Evolutionary conservation across 768 basidiomycete species (phyloP), one percentile per base, ranked within the genome.

Genomic region (Coprinopsis sp.): DNA sequence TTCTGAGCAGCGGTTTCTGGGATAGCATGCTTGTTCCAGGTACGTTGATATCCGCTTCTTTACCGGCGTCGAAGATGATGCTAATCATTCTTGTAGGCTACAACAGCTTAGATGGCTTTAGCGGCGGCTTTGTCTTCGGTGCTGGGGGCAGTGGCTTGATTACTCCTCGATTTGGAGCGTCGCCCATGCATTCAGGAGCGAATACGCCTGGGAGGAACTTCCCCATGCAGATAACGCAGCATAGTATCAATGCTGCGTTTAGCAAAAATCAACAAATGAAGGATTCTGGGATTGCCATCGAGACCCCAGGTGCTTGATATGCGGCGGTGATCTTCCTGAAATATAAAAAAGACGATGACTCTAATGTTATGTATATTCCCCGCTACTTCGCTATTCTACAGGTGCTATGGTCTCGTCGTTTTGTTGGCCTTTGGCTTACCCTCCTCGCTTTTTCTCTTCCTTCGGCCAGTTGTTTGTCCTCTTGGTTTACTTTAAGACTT

Each of bases 1-100:
- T 91, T 33, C 69, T 92, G 43, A 84, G 79, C 50, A 79, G 72
- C 49, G 81, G 79, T 33, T 92, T 92, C 63, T 92, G 90, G 91
- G 91, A 91, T 63, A 90, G 76, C 54, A 81, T 91, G 57, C 77
- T 92, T 28, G 84, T 92, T 21, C 90, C 90, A 51, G 90, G 88
- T 87, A 58, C 47, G 82, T 73, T 36, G 33, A 31, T 49, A 44
- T 23, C 33, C 33, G 37, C 29, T 27, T 5, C 33, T 30, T 43
- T 36, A 21, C 30, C 36, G 18, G 37, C 7, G 34, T 18, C 25
- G 23, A 8, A 12, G 33, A 33, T 19, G 16, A 34, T 22, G 7
- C 30, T 31, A 12, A 28, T 7, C 21, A 21, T 22, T 29, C 19
- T 51, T 43, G 3, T 46, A 91, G 89, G 90, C 3, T 91, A 87